phyloP scores from a whole-genome alignment of 441 rosid species.

The Melastoma candidum region DNA sequence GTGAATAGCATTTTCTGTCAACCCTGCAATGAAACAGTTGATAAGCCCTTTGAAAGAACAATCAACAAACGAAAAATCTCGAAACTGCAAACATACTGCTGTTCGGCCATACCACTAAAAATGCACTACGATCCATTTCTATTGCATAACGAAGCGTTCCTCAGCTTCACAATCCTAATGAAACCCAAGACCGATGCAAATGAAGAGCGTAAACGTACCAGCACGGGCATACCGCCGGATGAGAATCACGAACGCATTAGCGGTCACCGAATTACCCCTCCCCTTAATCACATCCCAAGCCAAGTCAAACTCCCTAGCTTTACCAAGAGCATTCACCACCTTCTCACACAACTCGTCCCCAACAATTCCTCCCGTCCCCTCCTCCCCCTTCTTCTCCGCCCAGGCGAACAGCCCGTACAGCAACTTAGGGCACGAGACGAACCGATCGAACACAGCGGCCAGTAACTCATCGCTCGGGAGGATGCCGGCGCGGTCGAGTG shows the following conservation, averaged over 20 bases:
- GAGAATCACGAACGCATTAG: constrained; percentile 47
- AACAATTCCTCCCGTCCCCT: no score
- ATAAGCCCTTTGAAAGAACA: not conserved
- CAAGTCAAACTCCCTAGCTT: constrained; percentile 53
- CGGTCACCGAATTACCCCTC: constrained; percentile 36
- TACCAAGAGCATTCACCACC: constrained; percentile 36
- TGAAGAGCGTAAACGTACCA: constrained; percentile 26
- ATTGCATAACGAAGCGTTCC: not conserved
- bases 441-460: constrained; percentile 41
- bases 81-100: not conserved
- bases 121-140: not conserved
- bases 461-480: constrained; percentile 32
- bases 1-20: constrained; percentile 46
- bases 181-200: not conserved
- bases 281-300: constrained; percentile 54
- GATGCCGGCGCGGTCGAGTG: constrained; percentile 41
- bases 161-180: not conserved
- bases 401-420: constrained; percentile 48
- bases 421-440: constrained; percentile 63
- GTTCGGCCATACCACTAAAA: not conserved
- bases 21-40: constrained; percentile 31
- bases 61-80: not conserved
- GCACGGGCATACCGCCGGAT: constrained; percentile 81
- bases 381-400: constrained; percentile 54
- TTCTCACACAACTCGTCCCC: no score